Evolutionary conservation across 1,284 basidiomycete species (phyloP), one percentile per base, ranked within the genome.

Genomic region (Ustilago xerochloae): DNA sequence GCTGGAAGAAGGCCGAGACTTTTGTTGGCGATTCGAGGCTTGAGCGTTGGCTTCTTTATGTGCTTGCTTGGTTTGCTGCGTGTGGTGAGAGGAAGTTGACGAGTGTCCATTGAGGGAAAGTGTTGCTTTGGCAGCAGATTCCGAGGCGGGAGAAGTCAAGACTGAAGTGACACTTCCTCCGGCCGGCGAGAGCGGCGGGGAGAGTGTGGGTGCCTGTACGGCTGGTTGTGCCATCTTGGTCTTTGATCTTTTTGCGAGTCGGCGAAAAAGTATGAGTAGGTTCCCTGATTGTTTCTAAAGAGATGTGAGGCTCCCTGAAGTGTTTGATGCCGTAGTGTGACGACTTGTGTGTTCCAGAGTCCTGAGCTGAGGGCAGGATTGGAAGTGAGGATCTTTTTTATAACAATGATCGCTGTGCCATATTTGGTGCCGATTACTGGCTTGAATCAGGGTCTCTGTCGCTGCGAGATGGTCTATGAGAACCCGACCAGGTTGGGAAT

Each of bases 181-280:
- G 4, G 60, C 39, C 8, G 69, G 69, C n/a, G 69, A 72, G 13
- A 66, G 63, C 22, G 63, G 69, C 12, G 69, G 69, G 15, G 69
- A 72, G 13, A 72, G 43, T 10, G 56, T 51, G 4, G 69, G 56
- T 26, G 54, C 58, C 32, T 71, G 69, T n/a, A 72, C 63, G 20
- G 35, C 60, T 5, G 69, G 60, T 57, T 72, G 69, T 43, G 63
- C 59, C 69, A 72, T 72, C 41, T 43, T 43, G 41, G n/a, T 4
- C 15, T 6, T 4, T 13, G 15, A 13, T 58, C 35, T 30, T 22
- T 22, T 6, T 61, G 29, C 16, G 39, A 13, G 26, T 49, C 22
- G 6, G 38, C 28, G 18, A 38, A n/a, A 10, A 35, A 35, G 33
- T 9, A 9, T 16, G 33, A 35, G 33, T 35, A 35, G 16, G 33